Base-by-base conservation (phyloP, 73 alveolate genomes). In the Stentor roeselii region DNA sequence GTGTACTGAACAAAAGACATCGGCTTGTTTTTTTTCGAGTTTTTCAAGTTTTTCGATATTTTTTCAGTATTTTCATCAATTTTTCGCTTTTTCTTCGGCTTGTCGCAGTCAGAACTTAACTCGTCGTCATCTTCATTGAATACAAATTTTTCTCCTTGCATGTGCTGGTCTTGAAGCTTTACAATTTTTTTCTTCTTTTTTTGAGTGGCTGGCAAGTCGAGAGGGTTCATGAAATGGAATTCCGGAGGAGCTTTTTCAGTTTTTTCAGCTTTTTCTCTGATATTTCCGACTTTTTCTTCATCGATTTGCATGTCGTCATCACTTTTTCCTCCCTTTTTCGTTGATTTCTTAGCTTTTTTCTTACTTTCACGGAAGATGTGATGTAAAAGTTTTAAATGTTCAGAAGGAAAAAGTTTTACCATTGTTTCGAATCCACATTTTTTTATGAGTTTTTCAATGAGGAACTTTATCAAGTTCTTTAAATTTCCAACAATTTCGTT, bases 141-240 rank as follows among this genome's bases (percentile, higher is more conserved):
- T 27, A 67, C 80, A 32, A 67, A 67, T 34, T 67, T 67, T 30
- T 32, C 80, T 30, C 41, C 80, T 1, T 21, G 41, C n/a, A 67
- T 30, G 15, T n/a, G 50, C 37, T 27, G 27, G 50, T 67, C 80
- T 34, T 67, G n/a, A 21, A 40, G 14, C 34, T 67, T 67, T 67
- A 27, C 41, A n/a, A 21, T 1, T 1, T 34, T 67, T 34, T 67
- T 21, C 37, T 67, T 67, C 14, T 27, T 67, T 67, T 67, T 67
- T 34, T 21, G 80, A 21, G 37, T 67, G 11, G 80, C 80, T 30
- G 80, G 80, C 27, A 67, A 21, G 34, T 67, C 80, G 15, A 67
- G 34, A 14, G n/a, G 41, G 80, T 67, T 67, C 80, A 67, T 67
- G 34, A 67, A 67, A 67, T 67, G 80, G 34, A 27, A 67, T 40